Evolutionary conservation across 441 rosid species (phyloP).

Genomic region (Gossypium gossypioides): DNA sequence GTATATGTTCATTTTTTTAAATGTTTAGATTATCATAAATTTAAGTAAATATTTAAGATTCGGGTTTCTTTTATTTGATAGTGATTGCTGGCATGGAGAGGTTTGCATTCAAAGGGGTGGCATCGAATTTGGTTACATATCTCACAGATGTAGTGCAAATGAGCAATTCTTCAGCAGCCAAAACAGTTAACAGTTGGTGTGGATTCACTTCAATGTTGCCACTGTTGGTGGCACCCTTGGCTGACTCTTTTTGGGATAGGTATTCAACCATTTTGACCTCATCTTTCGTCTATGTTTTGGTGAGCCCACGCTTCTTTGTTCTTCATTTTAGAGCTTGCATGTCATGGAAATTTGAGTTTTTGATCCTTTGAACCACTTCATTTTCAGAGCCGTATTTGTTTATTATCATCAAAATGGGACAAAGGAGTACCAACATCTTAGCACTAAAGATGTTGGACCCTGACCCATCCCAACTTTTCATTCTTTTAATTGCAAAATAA

Average conservation of each 20-base stretch:
- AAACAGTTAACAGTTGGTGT: slow-evolving; percentile 78
- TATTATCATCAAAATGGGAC: neutral
- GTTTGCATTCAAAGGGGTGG: slow-evolving; percentile 91
- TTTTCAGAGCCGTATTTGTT: neutral
- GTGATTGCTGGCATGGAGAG: slow-evolving; percentile 85
- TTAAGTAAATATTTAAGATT: neutral
- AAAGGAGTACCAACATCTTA: neutral
- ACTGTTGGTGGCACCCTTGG: slow-evolving; percentile 65
- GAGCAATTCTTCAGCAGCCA: slow-evolving; percentile 84
- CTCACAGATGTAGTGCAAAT: slow-evolving; percentile 67
- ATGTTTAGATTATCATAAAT: neutral
- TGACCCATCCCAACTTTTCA: slow-evolving; percentile 9
- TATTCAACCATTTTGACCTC: slow-evolving; percentile 59
- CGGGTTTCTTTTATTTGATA: neutral
- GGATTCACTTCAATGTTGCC: slow-evolving; percentile 85
- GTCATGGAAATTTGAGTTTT: neutral
- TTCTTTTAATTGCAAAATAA: neutral
- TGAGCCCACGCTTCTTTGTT: slow-evolving; percentile 16
- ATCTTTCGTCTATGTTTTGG: slow-evolving; percentile 64
- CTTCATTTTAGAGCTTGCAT: neutral
- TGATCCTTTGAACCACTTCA: neutral
- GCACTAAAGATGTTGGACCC: slow-evolving; percentile 8
- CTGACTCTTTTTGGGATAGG: slow-evolving; percentile 74
- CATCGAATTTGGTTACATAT: slow-evolving; percentile 81
- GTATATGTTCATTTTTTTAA: no score